Evolutionary conservation across 176 grass and related monocot genomes (phyloP), one percentile per base, ranked within the genome.

Genomic region (Hyparrhenia diplandra): DNA sequence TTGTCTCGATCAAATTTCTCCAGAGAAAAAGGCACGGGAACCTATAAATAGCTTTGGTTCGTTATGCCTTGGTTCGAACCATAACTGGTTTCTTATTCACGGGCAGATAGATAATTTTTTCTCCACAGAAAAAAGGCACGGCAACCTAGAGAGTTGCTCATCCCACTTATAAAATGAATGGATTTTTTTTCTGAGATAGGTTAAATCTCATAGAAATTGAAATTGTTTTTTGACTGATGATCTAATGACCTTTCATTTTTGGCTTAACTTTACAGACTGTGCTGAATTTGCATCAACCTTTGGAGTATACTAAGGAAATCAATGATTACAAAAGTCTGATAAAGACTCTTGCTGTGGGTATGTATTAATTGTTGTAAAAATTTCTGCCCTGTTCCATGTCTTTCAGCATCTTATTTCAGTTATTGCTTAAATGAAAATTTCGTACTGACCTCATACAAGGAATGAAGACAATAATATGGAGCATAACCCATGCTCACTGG

Each of bases 401-500:
- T 82, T 83, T 82, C 84, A 63, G 34, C 4, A 13, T 71, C 64
- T 39, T 57, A 37, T 61, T 76, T 68, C 32, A 75, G 70, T 43
- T 67, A 37, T 17, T 73, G 4, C 42, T 30, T 80, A 58, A 76
- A 67, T 58, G 57, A 47, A 34, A 51, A 28, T 89, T 80, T 87
- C 52, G 54, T 75, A 49, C 49, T 83, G 47, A 75, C 73, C 41
- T 75, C 76, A 47, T 84, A 67, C 36, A 83, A 99, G 96, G 96
- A 83, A 99, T 99, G 96, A 99, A 99, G 80, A 99, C 96, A 65
- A 95, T 99, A 84, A 94, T 99, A 70, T 99, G 96, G 96, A 99
- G 96, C 83, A 99, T 99, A 76, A 99, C 90, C 42, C 88, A 99
- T 91, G 89, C 88, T 84, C 92, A 99, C 75, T 89, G 88, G 89